Base-by-base conservation (phyloP, 768 basidiomycete genomes). In the Suillus subalutaceus region DNA sequence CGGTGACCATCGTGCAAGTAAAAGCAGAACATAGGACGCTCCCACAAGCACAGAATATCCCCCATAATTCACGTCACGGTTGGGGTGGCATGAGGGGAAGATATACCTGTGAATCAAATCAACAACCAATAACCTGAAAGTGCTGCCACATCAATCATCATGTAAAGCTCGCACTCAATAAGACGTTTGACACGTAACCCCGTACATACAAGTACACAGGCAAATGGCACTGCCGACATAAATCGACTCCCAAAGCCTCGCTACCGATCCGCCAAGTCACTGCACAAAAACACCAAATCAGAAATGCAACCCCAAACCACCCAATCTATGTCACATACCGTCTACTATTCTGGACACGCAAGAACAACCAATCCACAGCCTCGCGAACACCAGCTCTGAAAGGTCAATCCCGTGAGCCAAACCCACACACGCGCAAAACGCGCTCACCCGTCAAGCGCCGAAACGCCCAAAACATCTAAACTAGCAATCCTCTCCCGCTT, bases 331-430 rank as follows among this genome's bases (percentile, higher is more conserved):
- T 3, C 6, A 50, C 74, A 64, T 58, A 89, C 90, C 88, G 86
- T 68, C 91, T 81, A 69, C 93, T 94, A 70, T 95, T 96, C 78
- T 97, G 94, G 6, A 97, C 96, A 0, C 96, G 86, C 63, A 96
- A 88, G 74, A 97, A 97, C 35, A 99, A 74, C 96, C 96, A 99
- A 73, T 97, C 92, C 3, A 97, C 92, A 0, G 93, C 95, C 60
- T 92, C 91, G 64, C 91, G 86, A 18, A 97, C 90, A 2, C 96
- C 96, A 38, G 93, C 93, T 52, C 96, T 97, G 70, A 12, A 60
- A 61, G 5, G 37, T 52, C 30, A 56, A 20, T 5, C 6, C 18
- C 6, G 18, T 44, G 18, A 44, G 37, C 10, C 30, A 41, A 50
- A 43, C 59, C 13, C 50, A 32, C 48, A 40, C 66, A 32, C 15